Evolutionary conservation across 148 eudicot species (phyloP), one percentile per base, ranked within the genome.

Genomic region (Cornus florida): DNA sequence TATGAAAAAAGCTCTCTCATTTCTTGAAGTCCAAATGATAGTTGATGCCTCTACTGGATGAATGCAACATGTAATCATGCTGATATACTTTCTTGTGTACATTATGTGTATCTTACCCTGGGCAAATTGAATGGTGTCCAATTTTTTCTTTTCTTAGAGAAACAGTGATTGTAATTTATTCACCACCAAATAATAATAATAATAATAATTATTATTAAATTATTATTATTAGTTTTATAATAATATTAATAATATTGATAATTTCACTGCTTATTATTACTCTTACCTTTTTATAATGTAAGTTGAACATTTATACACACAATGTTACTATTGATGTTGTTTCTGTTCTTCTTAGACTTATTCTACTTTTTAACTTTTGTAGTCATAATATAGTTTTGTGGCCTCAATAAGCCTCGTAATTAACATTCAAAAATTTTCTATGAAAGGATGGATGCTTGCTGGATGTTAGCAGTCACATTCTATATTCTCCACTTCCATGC

Each of bases 401-500:
- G 22, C 23, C 24, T 20, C 23, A 19, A 62, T 20, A 6, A 13
- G 17, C 23, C 23, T 62, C 19, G 0, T 20, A 17, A 3, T 17
- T 62, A 62, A 57, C 19, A 17, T 62, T 20, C 8, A 62, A 62
- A 57, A 13, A 7, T 2, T 43, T 9, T 1, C 1, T 43, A 33
- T 79, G 86, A 83, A 72, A 96, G 99, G 95, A 83, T 73, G 95
- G 91, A 12, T 57, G 87, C 76, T 86, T 93, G 90, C 90, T 92
- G 72, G 97, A 96, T 82, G 91, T 90, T 86, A 81, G 80, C 62
- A 83, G 95, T 86, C 98, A 96, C 88, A 86, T 96, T 76, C 92
- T 96, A 73, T 96, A 87, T 88, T 93, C 97, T 82, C 98, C 99
- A 76, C 97, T 96, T 76, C 89, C 94, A 56, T 96, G 99, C 88